These are phyloP conservation scores for Xylaria palmicola DNA, from an alignment of 495 filamentous ascomycete genomes.

Conservation along the genomic window DNA sequence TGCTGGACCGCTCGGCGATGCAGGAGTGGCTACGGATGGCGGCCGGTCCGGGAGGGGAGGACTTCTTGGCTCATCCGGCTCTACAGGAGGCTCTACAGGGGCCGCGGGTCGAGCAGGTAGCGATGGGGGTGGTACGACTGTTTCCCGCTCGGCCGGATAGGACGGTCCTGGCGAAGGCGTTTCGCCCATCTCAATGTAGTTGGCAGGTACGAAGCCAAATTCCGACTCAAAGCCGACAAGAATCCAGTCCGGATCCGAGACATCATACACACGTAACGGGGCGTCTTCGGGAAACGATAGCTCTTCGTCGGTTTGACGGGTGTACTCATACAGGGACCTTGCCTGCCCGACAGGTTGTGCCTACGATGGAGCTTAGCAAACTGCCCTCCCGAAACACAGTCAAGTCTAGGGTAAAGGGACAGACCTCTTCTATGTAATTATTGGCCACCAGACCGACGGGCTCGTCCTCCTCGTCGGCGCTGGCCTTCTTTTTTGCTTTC, in stretches of 20 bases:
- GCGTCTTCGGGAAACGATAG: constrained; percentile 93
- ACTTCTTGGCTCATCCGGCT: constrained; percentile 44
- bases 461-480: constrained; percentile 89
- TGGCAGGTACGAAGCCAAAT: constrained; percentile 94
- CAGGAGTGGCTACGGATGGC: constrained; percentile 20
- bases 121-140: constrained; percentile 18
- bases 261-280: constrained; percentile 80
- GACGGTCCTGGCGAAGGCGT: constrained; percentile 25
- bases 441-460: constrained; percentile 90
- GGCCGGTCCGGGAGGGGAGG: constrained; percentile 33
- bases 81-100: constrained; percentile 39
- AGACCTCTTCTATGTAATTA: constrained; percentile 96
- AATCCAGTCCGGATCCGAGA: constrained; percentile 93
- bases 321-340: constrained; percentile 93
- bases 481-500: constrained; percentile 96
- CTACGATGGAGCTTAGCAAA: constrained; percentile 43
- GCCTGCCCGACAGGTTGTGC: constrained; percentile 70
- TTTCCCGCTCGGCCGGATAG: background rate
- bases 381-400: background rate
- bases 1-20: constrained; percentile 22
- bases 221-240: constrained; percentile 81
- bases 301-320: constrained; percentile 95
- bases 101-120: constrained; percentile 23
- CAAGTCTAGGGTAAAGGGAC: constrained; percentile 28
- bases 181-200: constrained; percentile 78